Conservation (phyloP, 2,329 filamentous ascomycete species). For the Fusarium ambrosium region DNA sequence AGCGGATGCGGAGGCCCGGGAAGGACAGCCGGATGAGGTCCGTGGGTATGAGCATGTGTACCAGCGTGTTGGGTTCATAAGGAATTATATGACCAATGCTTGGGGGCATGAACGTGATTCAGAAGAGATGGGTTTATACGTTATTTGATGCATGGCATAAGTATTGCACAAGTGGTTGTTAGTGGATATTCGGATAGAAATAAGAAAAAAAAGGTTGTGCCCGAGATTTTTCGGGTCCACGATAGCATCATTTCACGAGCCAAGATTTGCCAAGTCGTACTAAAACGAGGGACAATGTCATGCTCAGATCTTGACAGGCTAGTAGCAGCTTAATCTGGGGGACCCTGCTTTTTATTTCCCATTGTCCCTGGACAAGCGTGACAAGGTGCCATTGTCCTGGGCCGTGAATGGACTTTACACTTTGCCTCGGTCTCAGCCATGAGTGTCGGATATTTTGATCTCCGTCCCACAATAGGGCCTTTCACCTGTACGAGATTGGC, state of each 20-base stretch:
- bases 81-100: constrained; percentile 24
- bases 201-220: background rate
- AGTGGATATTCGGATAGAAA: background rate
- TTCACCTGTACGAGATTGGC: background rate
- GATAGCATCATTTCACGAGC: background rate
- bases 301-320: background rate
- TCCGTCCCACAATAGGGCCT: background rate
- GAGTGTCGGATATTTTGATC: background rate
- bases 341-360: background rate
- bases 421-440: background rate
- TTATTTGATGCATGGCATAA: constrained; percentile 23
- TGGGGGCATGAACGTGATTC: constrained; percentile 35
- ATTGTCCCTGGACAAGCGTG: background rate
- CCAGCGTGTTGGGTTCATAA: constrained; percentile 36
- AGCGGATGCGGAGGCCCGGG: constrained; percentile 9
- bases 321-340: background rate
- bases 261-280: background rate
- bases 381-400: too few species aligned
- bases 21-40: constrained; percentile 31
- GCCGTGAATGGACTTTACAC: background rate
- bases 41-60: constrained; percentile 28
- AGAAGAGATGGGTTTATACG: constrained; percentile 23
- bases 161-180: background rate
- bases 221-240: background rate
- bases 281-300: background rate